Base-by-base conservation (phyloP, 2,329 filamentous ascomycete genomes). In the Nemania serpens region DNA sequence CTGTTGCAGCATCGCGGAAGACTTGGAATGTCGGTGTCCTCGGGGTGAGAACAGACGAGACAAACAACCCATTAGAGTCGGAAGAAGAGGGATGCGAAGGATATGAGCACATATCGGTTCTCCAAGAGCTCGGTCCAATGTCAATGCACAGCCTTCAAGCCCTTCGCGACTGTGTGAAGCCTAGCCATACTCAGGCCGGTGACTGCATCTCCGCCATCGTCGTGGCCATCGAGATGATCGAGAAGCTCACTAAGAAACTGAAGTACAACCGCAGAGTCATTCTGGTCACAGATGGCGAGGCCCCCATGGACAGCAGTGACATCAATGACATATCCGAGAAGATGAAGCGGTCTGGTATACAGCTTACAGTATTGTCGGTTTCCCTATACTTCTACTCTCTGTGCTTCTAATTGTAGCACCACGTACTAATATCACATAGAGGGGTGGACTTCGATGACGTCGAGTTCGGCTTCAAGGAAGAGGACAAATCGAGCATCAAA, bases 391-490 rank as follows among this genome's bases (percentile, higher is more conserved):
- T n/a, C 5, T 29, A 29, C 3, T 29, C 25, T 29, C 25, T 29
- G 25, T 29, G 25, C 25, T 29, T 29, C 37, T 9, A 13, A 18
- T 7, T 4, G 3, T 17, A 22, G 20, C 2, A 6, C 12, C 13
- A 10, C 17, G 15, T 55, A 55, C 59, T 74, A 61, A 71, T 42
- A 20, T 22, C 50, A 2, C 48, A 6, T 43, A 93, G 90, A 55
- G 95, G 95, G 13, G 86, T 96, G 17, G 95, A 99, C 74, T 98
- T 99, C 75, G 93, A 99, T 72, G 93, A 97, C 73, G 74, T 86
- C 1, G 93, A 96, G 2, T 97, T 89, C 71, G 93, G 93, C 43
- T 91, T 91, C 73, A 96, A 96, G 74, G 94, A 98, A 77, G 93
- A 97, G 74, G 85, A 90, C 66, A 99, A 99, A 73, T 78, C 88